Base-by-base conservation (phyloP, 805 yeast genomes). In the Candida silvicultrix region DNA sequence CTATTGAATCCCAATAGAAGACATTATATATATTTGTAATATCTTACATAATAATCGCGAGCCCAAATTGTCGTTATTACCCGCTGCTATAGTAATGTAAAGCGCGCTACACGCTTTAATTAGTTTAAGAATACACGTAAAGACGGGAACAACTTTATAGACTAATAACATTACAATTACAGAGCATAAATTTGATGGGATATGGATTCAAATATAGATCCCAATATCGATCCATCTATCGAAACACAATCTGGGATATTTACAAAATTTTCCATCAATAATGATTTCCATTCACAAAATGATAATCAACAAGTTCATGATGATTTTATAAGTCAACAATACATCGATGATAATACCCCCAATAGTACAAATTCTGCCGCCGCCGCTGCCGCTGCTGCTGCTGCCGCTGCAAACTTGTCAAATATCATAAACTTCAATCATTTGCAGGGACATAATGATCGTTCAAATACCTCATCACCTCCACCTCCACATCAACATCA, bases 391-490 rank as follows among this genome's bases (percentile, higher is more conserved):
- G 55, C 54, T 12, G 41, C 41, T 11, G 56, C 48, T 20, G 57
- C 58, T 15, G 58, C 59, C 6, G 57, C 55, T 28, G 58, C 59
- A 3, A 54, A 54, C 38, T 40, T 58, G 35, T 54, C 62, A 14
- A 57, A 51, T 36, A 52, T 59, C 40, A 53, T 59, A 40, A 55
- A 54, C 38, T 59, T 56, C 48, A 52, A 51, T 25, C 43, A 45
- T 19, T 40, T 51, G 41, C 55, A 50, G 14, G 36, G 40, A 11
- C n/a, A 19, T 23, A 39, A 32, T 20, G 41, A 43, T 2, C 14
- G 41, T 3, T 35, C 38, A 32, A 41, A 16, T 16, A 31, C 19
- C 8, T 25, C 44, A 42, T 20, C 44, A 19, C 23, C 25, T 34
- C n/a, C 25, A 23, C 25, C 34, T 25, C 23, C 40, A 37, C 29